Conservation (phyloP, 345 rosid genomes). For the Eucalyptus globulus region DNA sequence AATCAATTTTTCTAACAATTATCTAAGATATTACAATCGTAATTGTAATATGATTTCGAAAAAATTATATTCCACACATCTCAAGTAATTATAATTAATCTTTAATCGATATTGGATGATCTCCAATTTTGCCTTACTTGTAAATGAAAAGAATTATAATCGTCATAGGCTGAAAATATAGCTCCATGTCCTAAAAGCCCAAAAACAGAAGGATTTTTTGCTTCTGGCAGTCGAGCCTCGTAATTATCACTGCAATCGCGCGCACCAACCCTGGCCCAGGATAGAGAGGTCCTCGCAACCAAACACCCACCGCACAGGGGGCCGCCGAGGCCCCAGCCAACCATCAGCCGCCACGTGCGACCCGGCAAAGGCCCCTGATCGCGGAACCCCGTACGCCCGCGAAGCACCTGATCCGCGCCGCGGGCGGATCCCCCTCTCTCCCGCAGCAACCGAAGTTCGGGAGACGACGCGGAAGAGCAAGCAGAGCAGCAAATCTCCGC, state of each 20-base stretch:
- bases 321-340: background rate
- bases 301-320: background rate
- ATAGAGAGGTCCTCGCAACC: background rate
- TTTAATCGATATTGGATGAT: background rate
- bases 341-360: background rate
- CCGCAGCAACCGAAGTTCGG: background rate
- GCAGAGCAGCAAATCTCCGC: background rate
- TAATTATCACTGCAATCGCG: background rate
- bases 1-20: background rate
- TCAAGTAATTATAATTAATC: background rate
- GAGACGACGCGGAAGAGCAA: background rate
- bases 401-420: slow-evolving; percentile 12
- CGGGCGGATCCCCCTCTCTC: background rate
- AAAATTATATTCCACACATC: background rate
- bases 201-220: background rate
- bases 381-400: background rate
- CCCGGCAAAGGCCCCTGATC: background rate
- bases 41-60: too few species aligned
- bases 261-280: background rate
- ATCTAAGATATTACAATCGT: too few species aligned
- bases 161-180: background rate
- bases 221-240: background rate
- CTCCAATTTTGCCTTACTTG: background rate
- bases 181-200: background rate
- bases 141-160: background rate